Conservation (phyloP, 257 asterid species). For the Rauvolfia tetraphylla region DNA sequence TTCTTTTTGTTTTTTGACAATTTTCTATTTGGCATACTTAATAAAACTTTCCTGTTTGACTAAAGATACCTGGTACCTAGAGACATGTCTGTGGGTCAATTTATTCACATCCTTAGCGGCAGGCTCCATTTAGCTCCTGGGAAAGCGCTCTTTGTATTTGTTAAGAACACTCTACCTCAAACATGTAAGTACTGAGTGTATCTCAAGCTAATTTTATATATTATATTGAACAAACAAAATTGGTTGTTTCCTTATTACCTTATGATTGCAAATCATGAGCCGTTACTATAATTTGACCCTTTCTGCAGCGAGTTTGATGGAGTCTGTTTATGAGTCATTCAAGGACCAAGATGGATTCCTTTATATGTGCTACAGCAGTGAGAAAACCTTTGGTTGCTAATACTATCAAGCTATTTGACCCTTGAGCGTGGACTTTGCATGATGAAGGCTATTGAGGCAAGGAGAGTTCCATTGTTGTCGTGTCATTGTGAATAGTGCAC, state of each 20-base stretch:
- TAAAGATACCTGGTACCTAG: slow-evolving; percentile 90
- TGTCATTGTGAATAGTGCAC: neutral
- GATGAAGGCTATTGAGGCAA: neutral
- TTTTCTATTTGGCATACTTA: no score
- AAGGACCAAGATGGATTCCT: slow-evolving; percentile 91
- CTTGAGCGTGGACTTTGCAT: neutral
- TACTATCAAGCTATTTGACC: no score
- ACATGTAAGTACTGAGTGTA: slow-evolving; percentile 48
- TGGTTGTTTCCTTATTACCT: neutral
- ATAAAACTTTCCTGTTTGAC: neutral
- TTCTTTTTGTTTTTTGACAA: neutral
- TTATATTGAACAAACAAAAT: neutral
- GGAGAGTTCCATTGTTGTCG: neutral
- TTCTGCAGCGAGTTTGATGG: slow-evolving; percentile 71
- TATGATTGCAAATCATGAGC: neutral
- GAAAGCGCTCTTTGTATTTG: slow-evolving; percentile 88
- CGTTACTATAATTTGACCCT: neutral
- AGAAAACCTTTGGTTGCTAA: slow-evolving; percentile 60
- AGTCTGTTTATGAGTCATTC: slow-evolving; percentile 56
- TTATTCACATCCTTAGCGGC: slow-evolving; percentile 70
- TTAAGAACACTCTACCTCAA: slow-evolving; percentile 83
- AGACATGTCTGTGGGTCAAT: slow-evolving; percentile 94
- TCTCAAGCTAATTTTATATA: neutral
- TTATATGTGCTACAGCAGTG: slow-evolving; percentile 96
- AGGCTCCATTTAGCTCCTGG: slow-evolving; percentile 90